These are phyloP conservation scores for Candida loeiensis DNA, from an alignment of 805 yeast genomes.

Conservation along the genomic window DNA sequence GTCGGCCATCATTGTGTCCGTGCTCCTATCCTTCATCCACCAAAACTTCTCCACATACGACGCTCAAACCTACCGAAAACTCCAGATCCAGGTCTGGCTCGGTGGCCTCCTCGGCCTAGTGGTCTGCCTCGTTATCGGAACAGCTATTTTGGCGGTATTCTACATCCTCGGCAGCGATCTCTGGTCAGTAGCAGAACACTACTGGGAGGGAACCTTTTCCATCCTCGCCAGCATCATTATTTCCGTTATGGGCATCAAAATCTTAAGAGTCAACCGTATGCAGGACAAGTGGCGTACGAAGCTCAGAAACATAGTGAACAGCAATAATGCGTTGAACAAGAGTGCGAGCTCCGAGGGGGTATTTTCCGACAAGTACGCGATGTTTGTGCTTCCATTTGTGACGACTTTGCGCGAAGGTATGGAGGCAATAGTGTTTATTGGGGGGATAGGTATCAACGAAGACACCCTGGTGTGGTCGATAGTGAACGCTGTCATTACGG, in stretches of 20 bases:
- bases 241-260: conserved; percentile 44
- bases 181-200: conserved; percentile 45
- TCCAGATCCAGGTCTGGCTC: conserved; percentile 40
- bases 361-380: conserved; percentile 55
- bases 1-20: conserved; percentile 72
- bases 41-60: conserved; percentile 41
- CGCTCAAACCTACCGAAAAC: conserved; percentile 14
- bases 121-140: conserved; percentile 39
- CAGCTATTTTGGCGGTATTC: conserved; percentile 35
- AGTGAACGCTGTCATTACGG: conserved; percentile 60
- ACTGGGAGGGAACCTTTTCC: conserved; percentile 47
- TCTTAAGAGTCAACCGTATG: conserved; percentile 42
- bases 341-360: conserved; percentile 11
- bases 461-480: conserved; percentile 33
- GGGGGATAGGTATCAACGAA: conserved; percentile 64
- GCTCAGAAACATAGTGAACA: conserved; percentile 26
- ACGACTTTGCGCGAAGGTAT: conserved; percentile 87
- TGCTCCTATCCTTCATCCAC: conserved; percentile 64
- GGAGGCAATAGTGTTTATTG: conserved; percentile 88
- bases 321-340: conserved; percentile 20
- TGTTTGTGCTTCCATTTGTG: conserved; percentile 75
- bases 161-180: conserved; percentile 41
- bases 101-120: conserved; percentile 42
- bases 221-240: conserved; percentile 43
- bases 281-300: conserved; percentile 44